These are phyloP conservation scores for Emiliania huxleyi DNA, from an alignment of 78 protist species.

Conservation along the genomic window DNA sequence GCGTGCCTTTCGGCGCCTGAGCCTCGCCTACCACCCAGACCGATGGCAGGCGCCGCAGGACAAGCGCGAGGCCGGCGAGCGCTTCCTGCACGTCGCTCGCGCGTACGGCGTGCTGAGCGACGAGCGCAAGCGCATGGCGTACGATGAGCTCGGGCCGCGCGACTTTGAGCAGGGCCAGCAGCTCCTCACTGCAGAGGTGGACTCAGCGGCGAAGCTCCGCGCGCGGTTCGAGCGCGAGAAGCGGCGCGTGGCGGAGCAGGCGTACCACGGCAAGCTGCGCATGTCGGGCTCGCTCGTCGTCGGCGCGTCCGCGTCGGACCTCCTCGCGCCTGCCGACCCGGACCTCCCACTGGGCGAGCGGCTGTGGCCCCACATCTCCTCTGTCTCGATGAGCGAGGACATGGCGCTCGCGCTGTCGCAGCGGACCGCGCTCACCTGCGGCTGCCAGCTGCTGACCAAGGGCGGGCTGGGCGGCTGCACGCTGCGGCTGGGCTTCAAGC, in stretches of 20 bases:
- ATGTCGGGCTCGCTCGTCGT: background rate
- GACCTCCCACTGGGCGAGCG: background rate
- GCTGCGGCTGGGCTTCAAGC: background rate
- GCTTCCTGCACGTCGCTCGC: background rate
- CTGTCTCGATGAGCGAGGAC: background rate
- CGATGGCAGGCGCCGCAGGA: background rate
- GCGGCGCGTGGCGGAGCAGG: background rate
- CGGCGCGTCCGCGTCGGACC: background rate
- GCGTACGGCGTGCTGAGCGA: background rate
- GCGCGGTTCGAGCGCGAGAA: background rate
- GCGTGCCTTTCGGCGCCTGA: background rate
- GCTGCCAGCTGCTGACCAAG: background rate
- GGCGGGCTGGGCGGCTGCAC: background rate
- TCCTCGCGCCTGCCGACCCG: background rate
- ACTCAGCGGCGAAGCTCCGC: background rate
- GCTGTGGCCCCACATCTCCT: background rate
- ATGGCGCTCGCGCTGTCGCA: background rate
- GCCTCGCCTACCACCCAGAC: background rate
- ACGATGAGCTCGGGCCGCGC: background rate
- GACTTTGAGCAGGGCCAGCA: background rate
- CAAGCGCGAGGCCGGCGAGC: background rate
- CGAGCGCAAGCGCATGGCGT: background rate
- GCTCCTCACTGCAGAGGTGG: background rate
- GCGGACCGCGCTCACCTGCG: background rate
- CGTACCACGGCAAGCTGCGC: background rate